Evolutionary conservation across 371 early-diverging fungal species (phyloP).

Genomic region (Lichtheimia ornata): DNA sequence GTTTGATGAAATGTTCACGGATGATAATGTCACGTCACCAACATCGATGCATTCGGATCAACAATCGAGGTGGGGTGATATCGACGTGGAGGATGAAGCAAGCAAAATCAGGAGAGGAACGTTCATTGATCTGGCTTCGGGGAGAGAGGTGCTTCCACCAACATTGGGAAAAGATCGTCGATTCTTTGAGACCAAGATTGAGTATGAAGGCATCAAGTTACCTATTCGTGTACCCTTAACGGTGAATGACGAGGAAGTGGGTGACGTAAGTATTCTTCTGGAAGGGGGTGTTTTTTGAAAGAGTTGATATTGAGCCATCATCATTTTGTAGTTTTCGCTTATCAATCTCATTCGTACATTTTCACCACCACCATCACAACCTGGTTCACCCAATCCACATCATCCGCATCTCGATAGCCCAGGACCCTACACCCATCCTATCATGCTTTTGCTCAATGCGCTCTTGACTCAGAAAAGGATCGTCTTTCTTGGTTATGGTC

Average conservation of each 20-base stretch:
- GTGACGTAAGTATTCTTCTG: constrained; percentile 67
- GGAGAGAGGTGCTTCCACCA: constrained; percentile 39
- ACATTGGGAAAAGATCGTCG: constrained; percentile 79
- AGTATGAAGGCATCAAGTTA: constrained; percentile 78
- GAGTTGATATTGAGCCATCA: not conserved
- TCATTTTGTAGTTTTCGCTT: constrained; percentile 66
- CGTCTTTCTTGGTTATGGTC: constrained; percentile 90
- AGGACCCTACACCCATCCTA: constrained; percentile 82
- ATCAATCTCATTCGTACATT: constrained; percentile 77
- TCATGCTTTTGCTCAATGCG: constrained; percentile 86
- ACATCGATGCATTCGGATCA: constrained; percentile 18
- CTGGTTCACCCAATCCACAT: constrained; percentile 63
- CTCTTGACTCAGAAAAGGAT: constrained; percentile 90
- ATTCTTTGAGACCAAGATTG: constrained; percentile 83
- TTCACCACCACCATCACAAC: constrained; percentile 49
- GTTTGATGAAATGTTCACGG: constrained; percentile 81
- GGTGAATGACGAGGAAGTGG: constrained; percentile 86
- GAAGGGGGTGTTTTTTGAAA: not conserved
- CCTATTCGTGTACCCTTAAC: constrained; percentile 88
- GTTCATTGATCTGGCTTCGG: constrained; percentile 57
- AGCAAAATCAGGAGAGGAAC: constrained; percentile 43
- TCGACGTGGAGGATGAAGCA: constrained; percentile 22
- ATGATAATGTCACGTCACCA: constrained; percentile 21
- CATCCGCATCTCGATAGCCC: constrained; percentile 89
- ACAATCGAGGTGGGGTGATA: constrained; percentile 12